Conservation (phyloP, 192 early-diverging fungal species). For the Oehlia diaphana region DNA sequence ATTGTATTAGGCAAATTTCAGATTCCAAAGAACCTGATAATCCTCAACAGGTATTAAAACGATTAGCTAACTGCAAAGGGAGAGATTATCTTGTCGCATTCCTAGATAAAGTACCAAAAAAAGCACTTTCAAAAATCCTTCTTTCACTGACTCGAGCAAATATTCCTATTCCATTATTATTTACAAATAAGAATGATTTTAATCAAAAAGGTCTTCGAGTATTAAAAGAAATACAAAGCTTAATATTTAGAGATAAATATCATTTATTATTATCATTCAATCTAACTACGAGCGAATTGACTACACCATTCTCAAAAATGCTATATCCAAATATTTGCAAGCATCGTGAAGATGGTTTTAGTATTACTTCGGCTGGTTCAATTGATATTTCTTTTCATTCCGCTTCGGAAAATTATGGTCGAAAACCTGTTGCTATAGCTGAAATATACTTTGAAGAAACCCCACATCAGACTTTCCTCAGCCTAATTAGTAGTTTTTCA, state of each 20-base stretch:
- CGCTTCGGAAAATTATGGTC: slow-evolving; percentile 5
- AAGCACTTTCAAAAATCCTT: background rate
- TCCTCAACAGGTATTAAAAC: background rate
- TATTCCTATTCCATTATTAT: slow-evolving; percentile 11
- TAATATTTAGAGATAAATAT: background rate
- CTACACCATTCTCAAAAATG: background rate
- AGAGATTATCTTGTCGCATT: background rate
- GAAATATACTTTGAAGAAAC: background rate
- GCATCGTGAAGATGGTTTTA: background rate
- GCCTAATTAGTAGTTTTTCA: background rate
- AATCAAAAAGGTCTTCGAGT: slow-evolving; percentile 2
- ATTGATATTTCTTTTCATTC: slow-evolving; percentile 9
- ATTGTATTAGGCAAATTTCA: background rate
- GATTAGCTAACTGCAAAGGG: background rate
- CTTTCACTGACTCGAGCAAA: background rate
- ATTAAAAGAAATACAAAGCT: background rate
- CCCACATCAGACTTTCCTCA: background rate
- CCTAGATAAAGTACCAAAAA: background rate
- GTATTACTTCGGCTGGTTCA: background rate
- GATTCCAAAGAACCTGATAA: background rate
- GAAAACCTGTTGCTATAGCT: slow-evolving; percentile 4
- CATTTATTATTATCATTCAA: slow-evolving; percentile 1
- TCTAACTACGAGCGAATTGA: background rate
- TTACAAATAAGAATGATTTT: background rate
- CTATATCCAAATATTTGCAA: background rate